These are phyloP conservation scores for Apiospora koreana DNA, from an alignment of 2,329 filamentous ascomycete genomes.

Conservation along the genomic window DNA sequence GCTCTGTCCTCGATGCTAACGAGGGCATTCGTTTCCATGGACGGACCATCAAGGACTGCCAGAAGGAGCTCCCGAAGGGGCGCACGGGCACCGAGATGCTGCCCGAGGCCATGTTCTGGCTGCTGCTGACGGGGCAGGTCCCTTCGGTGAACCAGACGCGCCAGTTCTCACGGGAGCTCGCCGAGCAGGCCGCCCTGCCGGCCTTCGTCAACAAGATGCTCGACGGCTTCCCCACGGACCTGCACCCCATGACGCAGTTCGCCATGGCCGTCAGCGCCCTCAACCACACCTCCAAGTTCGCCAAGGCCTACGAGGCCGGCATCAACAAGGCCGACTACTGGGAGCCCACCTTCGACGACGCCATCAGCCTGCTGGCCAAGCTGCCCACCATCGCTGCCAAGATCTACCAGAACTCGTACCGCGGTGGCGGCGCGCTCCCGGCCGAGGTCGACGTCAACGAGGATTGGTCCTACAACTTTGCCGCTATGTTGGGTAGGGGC, in stretches of 20 bases:
- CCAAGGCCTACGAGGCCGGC: constrained; percentile 87
- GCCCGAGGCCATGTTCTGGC: constrained; percentile 99
- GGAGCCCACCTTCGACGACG: constrained; percentile 97
- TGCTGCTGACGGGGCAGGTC: constrained; percentile 89
- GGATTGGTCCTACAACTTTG: constrained; percentile 99
- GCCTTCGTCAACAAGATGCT: constrained; percentile 84
- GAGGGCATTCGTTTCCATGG: constrained; percentile 99
- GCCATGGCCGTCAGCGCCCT: constrained; percentile 93
- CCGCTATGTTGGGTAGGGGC: constrained; percentile 89
- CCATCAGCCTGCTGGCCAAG: constrained; percentile 91
- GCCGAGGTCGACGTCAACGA: constrained; percentile 77
- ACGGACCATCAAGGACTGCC: constrained; percentile 97
- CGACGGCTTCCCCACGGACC: constrained; percentile 81
- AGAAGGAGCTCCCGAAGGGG: constrained; percentile 89
- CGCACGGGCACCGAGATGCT: constrained; percentile 94
- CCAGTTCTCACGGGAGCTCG: constrained; percentile 79
- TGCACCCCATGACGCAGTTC: constrained; percentile 99
- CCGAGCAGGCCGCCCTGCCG: constrained; percentile 81
- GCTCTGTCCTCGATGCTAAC: constrained; percentile 92
- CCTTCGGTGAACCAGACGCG: constrained; percentile 82
- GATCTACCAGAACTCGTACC: constrained; percentile 92
- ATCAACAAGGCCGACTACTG: constrained; percentile 97
- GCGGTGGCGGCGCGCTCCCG: constrained; percentile 71
- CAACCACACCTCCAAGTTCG: constrained; percentile 92
- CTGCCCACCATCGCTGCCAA: constrained; percentile 95